Evolutionary conservation across 108 stramenopile genomes (phyloP), one percentile per base, ranked within the genome.

Genomic region (Skeletonema tropicum): DNA sequence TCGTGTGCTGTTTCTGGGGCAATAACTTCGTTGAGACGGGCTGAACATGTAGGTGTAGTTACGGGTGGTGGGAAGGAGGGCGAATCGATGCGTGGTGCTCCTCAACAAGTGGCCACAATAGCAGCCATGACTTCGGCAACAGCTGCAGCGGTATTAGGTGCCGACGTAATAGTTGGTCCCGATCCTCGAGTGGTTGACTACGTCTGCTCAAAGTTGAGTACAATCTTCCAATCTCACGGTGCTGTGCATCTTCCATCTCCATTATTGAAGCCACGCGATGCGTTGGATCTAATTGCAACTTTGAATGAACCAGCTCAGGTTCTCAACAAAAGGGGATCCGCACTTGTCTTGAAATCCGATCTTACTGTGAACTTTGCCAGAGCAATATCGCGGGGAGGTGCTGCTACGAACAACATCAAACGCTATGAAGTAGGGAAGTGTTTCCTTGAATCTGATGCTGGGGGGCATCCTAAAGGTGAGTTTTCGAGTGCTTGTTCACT

Each of bases 331-430:
- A 71, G 89, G 69, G 93, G 93, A 4, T 46, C 62, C 29, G 77
- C 83, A n/a, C 38, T 92, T 21, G 69, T 75, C 30, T 63, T 90
- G 11, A 81, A 88, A 57, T 88, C 92, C 74, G 91, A 92, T 66
- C 76, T 92, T 9, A 89, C 88, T 45, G 83, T 76, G 8, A 75
- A 84, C 35, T 92, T 92, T 60, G 94, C 94, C 1, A 81, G 94
- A 35, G 80, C 90, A 23, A 81, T 94, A 5, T 87, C 87, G 8
- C 80, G 94, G 52, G 88, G 90, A 35, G 91, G 91, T 19, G 30
- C 72, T 25, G 81, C 89, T 21, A 80, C 88, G 15, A 83, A 79
- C 14, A 86, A 88, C 46, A 14, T 92, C 13, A 94, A 94, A 59
- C 74, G 94, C 57, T 94, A 82, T 73, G 88, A 88, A 33, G 87